Evolutionary conservation across 352 stramenopile genomes (phyloP).

Genomic region (Phytophthora hibernalis): DNA sequence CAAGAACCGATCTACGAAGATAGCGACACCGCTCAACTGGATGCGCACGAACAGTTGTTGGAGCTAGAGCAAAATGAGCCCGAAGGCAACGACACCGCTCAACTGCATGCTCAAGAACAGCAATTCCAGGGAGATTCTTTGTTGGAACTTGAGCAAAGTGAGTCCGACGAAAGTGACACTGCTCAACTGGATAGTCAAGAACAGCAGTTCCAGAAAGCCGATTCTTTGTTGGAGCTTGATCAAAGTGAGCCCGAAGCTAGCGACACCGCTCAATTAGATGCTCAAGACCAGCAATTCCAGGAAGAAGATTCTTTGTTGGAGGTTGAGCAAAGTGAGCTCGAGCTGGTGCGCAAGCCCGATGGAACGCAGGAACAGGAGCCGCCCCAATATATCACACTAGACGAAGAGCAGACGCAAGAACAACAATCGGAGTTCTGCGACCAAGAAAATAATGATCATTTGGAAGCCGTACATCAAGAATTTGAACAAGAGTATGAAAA

Average conservation of each 20-base stretch:
- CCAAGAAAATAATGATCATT: slow-evolving; percentile 16
- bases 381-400: neutral
- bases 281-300: neutral
- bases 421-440: neutral
- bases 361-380: neutral
- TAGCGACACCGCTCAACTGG: neutral
- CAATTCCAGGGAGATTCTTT: no score
- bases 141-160: no score
- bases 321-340: slow-evolving; percentile 2
- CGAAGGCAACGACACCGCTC: no score
- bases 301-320: neutral
- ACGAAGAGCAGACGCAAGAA: slow-evolving; percentile 4
- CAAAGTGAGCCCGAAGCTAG: no score
- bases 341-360: neutral
- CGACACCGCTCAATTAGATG: neutral
- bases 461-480: no score
- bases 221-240: no score
- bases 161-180: no score
- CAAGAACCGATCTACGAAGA: neutral
- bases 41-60: neutral
- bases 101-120: neutral
- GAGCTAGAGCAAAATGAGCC: no score
- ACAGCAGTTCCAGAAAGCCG: no score
- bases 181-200: no score
- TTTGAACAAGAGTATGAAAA: slow-evolving; percentile 26